A percentile compares a stretch with the other conserved stretches of the same genome.
Conservation (phyloP, 768 basidiomycete genomes). For the Lentinula boryana region DNA sequence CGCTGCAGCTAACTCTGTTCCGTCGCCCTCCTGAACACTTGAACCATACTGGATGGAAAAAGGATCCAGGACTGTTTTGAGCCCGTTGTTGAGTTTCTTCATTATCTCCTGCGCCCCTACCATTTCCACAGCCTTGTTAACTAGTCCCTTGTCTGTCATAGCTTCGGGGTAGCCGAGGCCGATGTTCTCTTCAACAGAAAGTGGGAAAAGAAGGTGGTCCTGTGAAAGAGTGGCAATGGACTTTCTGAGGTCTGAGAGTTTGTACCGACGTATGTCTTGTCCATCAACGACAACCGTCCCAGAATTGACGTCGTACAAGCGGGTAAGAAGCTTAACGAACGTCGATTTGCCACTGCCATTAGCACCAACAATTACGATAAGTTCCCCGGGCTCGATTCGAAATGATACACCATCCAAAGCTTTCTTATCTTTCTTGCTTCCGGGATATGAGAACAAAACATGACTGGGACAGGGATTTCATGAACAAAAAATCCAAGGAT, state of each 20-base stretch:
- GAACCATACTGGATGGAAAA: constrained; percentile 4
- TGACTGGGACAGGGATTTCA: constrained; percentile 26
- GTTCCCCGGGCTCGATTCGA: constrained; percentile 36
- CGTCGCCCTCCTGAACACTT: background rate
- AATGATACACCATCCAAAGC: constrained; percentile 36
- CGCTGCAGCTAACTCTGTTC: constrained; percentile 10
- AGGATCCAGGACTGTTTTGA: constrained; percentile 14
- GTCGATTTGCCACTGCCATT: constrained; percentile 56
- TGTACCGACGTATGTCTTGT: constrained; percentile 29
- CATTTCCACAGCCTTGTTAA: constrained; percentile 24
- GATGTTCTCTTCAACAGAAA: constrained; percentile 39
- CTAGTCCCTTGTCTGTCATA: constrained; percentile 11
- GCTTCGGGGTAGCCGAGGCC: constrained; percentile 18
- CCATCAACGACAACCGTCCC: constrained; percentile 42
- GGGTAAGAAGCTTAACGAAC: constrained; percentile 41
- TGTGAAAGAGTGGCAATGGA: constrained; percentile 45
- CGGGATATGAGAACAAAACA: constrained; percentile 49
- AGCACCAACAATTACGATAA: constrained; percentile 51
- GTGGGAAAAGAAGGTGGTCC: constrained; percentile 41
- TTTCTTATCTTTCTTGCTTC: constrained; percentile 24
- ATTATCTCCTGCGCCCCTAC: constrained; percentile 20
- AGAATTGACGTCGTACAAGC: constrained; percentile 38
- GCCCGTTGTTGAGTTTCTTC: constrained; percentile 11
- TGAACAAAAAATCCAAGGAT: background rate
- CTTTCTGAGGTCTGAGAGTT: constrained; percentile 31